Conservation (phyloP, 2,329 filamentous ascomycete species). For the Neonectria faginata region DNA sequence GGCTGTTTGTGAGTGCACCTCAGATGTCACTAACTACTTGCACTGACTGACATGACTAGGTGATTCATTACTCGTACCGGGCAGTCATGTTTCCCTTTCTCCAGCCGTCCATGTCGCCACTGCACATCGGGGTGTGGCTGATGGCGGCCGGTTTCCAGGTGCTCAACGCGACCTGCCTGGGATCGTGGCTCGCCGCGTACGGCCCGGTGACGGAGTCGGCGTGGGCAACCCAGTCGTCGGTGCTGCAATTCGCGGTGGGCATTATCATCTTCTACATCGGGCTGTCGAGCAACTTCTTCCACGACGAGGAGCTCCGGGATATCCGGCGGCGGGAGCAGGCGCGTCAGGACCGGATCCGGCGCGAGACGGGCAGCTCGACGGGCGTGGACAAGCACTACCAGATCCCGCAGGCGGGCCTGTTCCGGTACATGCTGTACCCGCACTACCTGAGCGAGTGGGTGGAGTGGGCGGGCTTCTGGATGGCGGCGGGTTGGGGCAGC, state of each 20-base stretch:
- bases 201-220: slow-evolving; percentile 71
- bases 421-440: slow-evolving; percentile 85
- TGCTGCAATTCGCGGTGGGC: slow-evolving; percentile 68
- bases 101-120: slow-evolving; percentile 92
- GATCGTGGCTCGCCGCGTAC: slow-evolving; percentile 85
- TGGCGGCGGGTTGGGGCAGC: slow-evolving; percentile 75
- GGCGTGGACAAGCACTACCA: slow-evolving; percentile 81
- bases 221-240: slow-evolving; percentile 58
- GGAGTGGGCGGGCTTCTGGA: slow-evolving; percentile 92
- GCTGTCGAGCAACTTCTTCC: slow-evolving; percentile 83
- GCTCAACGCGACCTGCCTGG: slow-evolving; percentile 81
- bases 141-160: slow-evolving; percentile 80
- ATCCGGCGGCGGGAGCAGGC: slow-evolving; percentile 79
- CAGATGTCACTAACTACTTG: slow-evolving; percentile 10
- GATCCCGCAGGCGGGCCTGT: slow-evolving; percentile 85
- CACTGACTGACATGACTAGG: slow-evolving; percentile 52
- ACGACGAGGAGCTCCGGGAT: slow-evolving; percentile 90
- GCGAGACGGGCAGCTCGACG: slow-evolving; percentile 46
- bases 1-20: slow-evolving; percentile 66
- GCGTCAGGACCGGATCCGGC: slow-evolving; percentile 58
- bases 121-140: slow-evolving; percentile 76
- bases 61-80: slow-evolving; percentile 91
- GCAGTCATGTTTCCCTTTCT: slow-evolving; percentile 84
- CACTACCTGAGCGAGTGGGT: slow-evolving; percentile 98
- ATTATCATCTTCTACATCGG: slow-evolving; percentile 81